Conservation (phyloP, 2,329 filamentous ascomycete genomes). For the Ceratocystis destructans region DNA sequence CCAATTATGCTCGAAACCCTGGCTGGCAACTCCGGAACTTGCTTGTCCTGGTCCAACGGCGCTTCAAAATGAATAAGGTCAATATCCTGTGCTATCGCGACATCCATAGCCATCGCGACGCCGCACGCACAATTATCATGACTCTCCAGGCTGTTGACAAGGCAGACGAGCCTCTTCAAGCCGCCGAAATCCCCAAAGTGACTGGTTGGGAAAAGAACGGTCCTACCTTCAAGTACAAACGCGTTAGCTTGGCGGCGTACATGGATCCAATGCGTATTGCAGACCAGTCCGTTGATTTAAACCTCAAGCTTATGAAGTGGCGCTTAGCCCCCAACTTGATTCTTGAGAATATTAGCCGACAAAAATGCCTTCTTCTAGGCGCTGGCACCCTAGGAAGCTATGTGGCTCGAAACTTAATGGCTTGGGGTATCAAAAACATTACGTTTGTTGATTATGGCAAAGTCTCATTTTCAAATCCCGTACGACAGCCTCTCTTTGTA, state of each 20-base stretch:
- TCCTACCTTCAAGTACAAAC: constrained; percentile 57
- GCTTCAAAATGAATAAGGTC: constrained; percentile 61
- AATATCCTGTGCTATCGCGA: constrained; percentile 89
- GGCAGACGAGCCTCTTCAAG: constrained; percentile 22
- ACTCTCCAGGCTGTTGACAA: constrained; percentile 34
- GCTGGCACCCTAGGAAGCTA: constrained; percentile 90
- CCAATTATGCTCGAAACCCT: constrained; percentile 73
- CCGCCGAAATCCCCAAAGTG: constrained; percentile 61
- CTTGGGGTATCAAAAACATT: constrained; percentile 90
- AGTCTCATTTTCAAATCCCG: constrained; percentile 93
- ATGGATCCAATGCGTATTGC: constrained; percentile 83
- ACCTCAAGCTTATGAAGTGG: constrained; percentile 98
- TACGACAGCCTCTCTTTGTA: constrained; percentile 81
- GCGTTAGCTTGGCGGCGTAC: constrained; percentile 76
- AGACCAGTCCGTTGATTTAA: constrained; percentile 89
- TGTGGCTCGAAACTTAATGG: constrained; percentile 80
- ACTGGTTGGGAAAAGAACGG: constrained; percentile 83
- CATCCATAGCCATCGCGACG: constrained; percentile 59
- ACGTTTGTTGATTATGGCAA: constrained; percentile 89
- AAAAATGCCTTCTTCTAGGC: constrained; percentile 78
- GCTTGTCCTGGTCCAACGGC: constrained; percentile 66
- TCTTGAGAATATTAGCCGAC: constrained; percentile 76
- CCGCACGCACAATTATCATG: constrained; percentile 69
- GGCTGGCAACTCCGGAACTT: constrained; percentile 91
- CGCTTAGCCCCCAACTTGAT: constrained; percentile 79